Conservation (phyloP, 176 grass and related monocot genomes). For the Lolium multiflorum region DNA sequence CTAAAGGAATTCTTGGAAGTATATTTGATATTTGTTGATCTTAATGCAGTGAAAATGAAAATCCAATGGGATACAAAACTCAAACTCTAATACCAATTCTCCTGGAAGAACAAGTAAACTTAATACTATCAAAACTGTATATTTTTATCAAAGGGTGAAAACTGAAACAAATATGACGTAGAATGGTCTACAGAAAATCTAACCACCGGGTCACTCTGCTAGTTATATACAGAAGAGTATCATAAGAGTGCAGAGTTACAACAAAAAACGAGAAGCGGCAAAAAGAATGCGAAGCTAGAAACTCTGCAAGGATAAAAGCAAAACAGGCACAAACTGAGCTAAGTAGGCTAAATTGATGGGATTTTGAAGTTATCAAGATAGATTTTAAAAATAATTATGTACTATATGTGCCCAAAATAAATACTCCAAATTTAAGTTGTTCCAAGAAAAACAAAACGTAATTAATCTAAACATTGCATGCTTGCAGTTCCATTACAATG, state of each 20-base stretch:
- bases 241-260: neutral
- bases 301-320: neutral
- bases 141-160: too few relatives aligned
- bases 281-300: neutral
- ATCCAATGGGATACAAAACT: too few relatives aligned
- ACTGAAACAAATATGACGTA: too few relatives aligned
- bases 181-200: too few relatives aligned
- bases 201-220: neutral
- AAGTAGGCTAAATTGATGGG: neutral
- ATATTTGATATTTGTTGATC: too few relatives aligned
- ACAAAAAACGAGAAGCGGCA: neutral
- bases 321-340: neutral
- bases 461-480: conserved; percentile 7
- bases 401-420: neutral
- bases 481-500: conserved; percentile 11
- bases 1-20: too few relatives aligned
- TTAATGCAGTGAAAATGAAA: too few relatives aligned
- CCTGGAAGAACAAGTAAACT: too few relatives aligned
- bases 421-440: neutral
- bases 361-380: neutral
- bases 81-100: too few relatives aligned
- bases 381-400: neutral
- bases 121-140: too few relatives aligned
- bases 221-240: neutral
- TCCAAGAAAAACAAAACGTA: neutral